These are phyloP conservation scores for Talaromyces ruber DNA, from an alignment of 495 filamentous ascomycete species.

Conservation along the genomic window DNA sequence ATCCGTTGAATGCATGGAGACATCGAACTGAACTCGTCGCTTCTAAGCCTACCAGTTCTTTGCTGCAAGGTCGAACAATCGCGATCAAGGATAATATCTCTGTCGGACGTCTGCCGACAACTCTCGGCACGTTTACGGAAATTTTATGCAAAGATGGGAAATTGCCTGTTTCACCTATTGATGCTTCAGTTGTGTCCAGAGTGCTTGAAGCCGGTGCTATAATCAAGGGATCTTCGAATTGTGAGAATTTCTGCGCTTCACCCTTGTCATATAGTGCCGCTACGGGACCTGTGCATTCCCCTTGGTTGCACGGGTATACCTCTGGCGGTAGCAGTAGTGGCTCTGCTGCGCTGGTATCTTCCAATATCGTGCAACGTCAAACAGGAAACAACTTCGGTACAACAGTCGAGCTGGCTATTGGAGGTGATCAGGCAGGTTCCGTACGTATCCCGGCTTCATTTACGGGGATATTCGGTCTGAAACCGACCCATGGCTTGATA, in stretches of 20 bases:
- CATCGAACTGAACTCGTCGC: constrained; percentile 16
- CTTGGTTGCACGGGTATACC: constrained; percentile 36
- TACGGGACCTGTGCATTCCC: constrained; percentile 43
- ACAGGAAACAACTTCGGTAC: constrained; percentile 16
- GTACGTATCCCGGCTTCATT: constrained; percentile 44
- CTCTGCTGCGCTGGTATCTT: constrained; percentile 44
- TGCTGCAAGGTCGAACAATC: constrained; percentile 20
- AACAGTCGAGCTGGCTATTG: constrained; percentile 42
- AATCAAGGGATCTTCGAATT: constrained; percentile 35
- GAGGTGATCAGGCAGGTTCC: constrained; percentile 48
- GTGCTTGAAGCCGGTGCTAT: constrained; percentile 35
- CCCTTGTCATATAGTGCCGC: constrained; percentile 36
- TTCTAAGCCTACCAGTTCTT: constrained; percentile 3
- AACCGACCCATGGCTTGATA: constrained; percentile 43
- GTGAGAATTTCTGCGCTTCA: constrained; percentile 39
- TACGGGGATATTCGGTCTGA: constrained; percentile 32
- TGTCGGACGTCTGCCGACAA: constrained; percentile 23
- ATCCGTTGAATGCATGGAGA: constrained; percentile 32
- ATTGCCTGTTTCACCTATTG: constrained; percentile 20
- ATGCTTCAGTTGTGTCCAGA: constrained; percentile 39
- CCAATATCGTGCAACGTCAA: constrained; percentile 25
- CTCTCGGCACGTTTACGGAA: constrained; percentile 20
- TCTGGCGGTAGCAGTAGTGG: constrained; percentile 51
- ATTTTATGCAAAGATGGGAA: constrained; percentile 14
- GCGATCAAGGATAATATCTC: constrained; percentile 30